A percentile compares a stretch with the other conserved stretches of the same genome.
Evolutionary conservation across 106 monocot genomes (phyloP).

Genomic region (Dactylorhiza incarnata): DNA sequence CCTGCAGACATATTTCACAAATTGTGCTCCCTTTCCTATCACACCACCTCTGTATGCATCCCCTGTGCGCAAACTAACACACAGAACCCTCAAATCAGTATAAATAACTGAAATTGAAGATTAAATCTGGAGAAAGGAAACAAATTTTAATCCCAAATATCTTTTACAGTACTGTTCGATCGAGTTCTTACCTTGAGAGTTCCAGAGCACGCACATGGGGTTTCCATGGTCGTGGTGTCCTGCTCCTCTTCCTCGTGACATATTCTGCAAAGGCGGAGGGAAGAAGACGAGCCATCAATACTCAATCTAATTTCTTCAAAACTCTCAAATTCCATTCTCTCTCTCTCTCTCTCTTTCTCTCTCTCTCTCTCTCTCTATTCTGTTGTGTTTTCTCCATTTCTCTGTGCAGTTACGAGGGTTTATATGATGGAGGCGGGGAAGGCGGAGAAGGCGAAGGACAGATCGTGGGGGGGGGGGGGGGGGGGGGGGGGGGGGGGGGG

Average conservation of each 20-base stretch:
- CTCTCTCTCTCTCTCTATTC: background rate
- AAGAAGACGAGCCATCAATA: background rate
- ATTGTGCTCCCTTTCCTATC: constrained; percentile 44
- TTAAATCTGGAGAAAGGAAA: background rate
- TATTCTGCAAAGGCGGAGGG: constrained; percentile 39
- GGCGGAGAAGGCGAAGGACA: too few species aligned
- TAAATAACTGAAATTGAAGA: background rate
- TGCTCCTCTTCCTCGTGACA: constrained; percentile 72
- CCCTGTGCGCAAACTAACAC: constrained; percentile 57
- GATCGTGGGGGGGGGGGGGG: background rate
- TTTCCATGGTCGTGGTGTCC: constrained; percentile 48
- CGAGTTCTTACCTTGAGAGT: constrained; percentile 40
- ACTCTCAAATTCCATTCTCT: background rate
- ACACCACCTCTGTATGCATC: constrained; percentile 60
- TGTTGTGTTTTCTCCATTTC: too few species aligned
- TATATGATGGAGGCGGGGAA: background rate
- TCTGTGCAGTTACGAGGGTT: background rate
- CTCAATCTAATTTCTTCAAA: background rate
- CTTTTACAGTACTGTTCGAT: background rate
- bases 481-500: too few species aligned
- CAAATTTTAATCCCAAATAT: background rate
- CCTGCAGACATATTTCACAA: constrained; percentile 66
- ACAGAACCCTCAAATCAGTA: constrained; percentile 5
- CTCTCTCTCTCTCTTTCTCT: background rate
- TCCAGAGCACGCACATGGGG: constrained; percentile 66